Evolutionary conservation across 129 eudicot species (phyloP).

Genomic region (Daucus carota): DNA sequence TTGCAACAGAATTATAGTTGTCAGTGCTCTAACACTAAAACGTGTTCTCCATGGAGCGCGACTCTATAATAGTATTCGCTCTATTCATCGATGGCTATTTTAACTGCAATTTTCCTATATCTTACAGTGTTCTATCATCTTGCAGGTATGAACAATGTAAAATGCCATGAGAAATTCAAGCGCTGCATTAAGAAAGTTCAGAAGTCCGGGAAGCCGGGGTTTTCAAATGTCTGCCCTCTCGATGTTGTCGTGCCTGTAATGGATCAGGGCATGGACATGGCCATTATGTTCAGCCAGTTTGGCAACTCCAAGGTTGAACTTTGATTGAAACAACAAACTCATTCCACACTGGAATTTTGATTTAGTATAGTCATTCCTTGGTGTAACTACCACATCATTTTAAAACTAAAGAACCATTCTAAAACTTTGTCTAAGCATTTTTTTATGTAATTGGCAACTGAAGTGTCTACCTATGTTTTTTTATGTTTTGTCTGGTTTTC

Average conservation of each 20-base stretch:
- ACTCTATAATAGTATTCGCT: too few species aligned
- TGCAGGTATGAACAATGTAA: constrained; percentile 66
- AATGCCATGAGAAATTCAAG: constrained; percentile 93
- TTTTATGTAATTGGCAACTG: neutral
- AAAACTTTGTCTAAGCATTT: neutral
- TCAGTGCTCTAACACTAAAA: too few species aligned
- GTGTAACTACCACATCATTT: constrained; percentile 1
- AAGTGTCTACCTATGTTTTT: neutral
- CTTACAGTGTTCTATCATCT: neutral
- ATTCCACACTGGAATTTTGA: neutral
- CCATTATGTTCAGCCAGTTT: constrained; percentile 75
- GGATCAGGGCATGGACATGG: constrained; percentile 99
- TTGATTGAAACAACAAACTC: constrained; percentile 16
- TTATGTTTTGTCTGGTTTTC: too few species aligned
- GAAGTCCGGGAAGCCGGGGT: constrained; percentile 74
- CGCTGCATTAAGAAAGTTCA: constrained; percentile 78
- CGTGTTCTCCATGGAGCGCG: too few species aligned
- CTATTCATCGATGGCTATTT: neutral
- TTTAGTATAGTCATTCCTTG: constrained; percentile 9
- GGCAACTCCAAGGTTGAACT: constrained; percentile 75
- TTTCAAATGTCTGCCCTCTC: constrained; percentile 64
- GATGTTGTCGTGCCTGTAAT: constrained; percentile 81
- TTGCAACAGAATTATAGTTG: too few species aligned
- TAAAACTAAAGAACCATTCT: neutral
- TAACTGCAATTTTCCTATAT: neutral